Evolutionary conservation across 1,284 basidiomycete species (phyloP).

Genomic region (Leccinum proximum): DNA sequence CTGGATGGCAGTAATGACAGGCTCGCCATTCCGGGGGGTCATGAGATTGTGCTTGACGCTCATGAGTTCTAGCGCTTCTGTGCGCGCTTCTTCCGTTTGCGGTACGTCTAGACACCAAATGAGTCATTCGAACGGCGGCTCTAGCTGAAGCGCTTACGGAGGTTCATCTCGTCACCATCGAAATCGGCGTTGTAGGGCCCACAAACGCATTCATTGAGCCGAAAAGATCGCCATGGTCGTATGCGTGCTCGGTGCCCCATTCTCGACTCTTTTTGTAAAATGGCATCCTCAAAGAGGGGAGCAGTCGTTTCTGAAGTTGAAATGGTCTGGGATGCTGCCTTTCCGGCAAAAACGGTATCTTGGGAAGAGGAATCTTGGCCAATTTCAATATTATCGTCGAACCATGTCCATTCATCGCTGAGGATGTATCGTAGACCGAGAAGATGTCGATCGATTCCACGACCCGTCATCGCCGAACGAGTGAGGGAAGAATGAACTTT

Average conservation of each 20-base stretch:
- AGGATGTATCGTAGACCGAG: conserved; percentile 82
- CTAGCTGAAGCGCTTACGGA: conserved; percentile 59
- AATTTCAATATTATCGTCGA: conserved; percentile 14
- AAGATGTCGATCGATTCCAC: conserved; percentile 91
- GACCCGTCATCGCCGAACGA: conserved; percentile 78
- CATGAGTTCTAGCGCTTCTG: conserved; percentile 98
- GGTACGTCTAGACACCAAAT: conserved; percentile 73
- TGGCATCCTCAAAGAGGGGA: too few species aligned
- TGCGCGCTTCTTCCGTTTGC: conserved; percentile 98
- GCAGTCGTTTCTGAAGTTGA: too few species aligned
- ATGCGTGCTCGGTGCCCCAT: conserved; percentile 77
- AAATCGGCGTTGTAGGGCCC: conserved; percentile 99
- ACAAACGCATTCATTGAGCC: conserved; percentile 99
- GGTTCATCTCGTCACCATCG: conserved; percentile 99
- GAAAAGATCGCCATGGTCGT: conserved; percentile 96
- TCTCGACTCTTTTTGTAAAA: too few species aligned
- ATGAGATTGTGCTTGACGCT: conserved; percentile 97
- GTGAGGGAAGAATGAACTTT: conserved; percentile 76
- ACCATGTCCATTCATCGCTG: conserved; percentile 32
- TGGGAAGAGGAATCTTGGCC: conserved; percentile 6
- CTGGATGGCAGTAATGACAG: conserved; percentile 98
- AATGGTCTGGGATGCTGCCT: background rate
- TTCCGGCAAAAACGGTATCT: conserved; percentile 23
- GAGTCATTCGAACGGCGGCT: background rate
- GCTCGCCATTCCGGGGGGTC: conserved; percentile 95